phyloP scores from a whole-genome alignment of 768 basidiomycete species.

The Hydnomerulius pinastri region DNA sequence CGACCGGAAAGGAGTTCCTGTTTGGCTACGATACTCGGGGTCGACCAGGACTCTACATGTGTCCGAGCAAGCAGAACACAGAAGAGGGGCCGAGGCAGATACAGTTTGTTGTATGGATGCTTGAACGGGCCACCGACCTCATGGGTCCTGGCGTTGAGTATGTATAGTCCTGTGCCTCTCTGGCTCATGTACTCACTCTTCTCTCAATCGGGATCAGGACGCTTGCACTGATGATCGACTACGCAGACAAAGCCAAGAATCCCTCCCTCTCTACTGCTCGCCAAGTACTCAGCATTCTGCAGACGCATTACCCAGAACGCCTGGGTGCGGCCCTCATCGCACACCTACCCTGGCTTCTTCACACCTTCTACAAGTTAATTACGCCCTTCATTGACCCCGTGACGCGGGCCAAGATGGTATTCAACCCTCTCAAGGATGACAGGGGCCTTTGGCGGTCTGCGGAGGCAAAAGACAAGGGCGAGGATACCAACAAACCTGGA shows the following conservation, averaged over 20 bases:
- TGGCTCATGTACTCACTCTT: not conserved
- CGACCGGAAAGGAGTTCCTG: conserved; percentile 80
- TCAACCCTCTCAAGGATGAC: conserved; percentile 54
- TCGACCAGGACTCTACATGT: conserved; percentile 71
- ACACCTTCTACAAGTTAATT: conserved; percentile 76
- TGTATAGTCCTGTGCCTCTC: conserved; percentile 20
- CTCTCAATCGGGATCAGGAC: conserved; percentile 48
- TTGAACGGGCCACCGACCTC: conserved; percentile 76
- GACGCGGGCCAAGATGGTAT: conserved; percentile 72
- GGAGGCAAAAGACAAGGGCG: conserved; percentile 20
- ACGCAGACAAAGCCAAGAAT: conserved; percentile 68
- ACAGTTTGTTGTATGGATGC: conserved; percentile 71
- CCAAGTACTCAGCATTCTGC: conserved; percentile 61
- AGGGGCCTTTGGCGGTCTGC: conserved; percentile 29
- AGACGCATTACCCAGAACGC: conserved; percentile 86
- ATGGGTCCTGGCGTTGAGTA: conserved; percentile 85
- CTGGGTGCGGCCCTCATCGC: conserved; percentile 73
- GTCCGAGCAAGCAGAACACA: conserved; percentile 76
- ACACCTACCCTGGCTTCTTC: conserved; percentile 80
- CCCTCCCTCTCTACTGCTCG: conserved; percentile 43
- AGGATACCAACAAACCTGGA: conserved; percentile 39
- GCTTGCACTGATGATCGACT: conserved; percentile 74
- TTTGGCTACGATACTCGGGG: conserved; percentile 74
- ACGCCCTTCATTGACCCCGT: conserved; percentile 83
- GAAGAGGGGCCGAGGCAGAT: conserved; percentile 67